Evolutionary conservation across 2,329 filamentous ascomycete genomes (phyloP), one percentile per base, ranked within the genome.

Genomic region (Fusarium musae): DNA sequence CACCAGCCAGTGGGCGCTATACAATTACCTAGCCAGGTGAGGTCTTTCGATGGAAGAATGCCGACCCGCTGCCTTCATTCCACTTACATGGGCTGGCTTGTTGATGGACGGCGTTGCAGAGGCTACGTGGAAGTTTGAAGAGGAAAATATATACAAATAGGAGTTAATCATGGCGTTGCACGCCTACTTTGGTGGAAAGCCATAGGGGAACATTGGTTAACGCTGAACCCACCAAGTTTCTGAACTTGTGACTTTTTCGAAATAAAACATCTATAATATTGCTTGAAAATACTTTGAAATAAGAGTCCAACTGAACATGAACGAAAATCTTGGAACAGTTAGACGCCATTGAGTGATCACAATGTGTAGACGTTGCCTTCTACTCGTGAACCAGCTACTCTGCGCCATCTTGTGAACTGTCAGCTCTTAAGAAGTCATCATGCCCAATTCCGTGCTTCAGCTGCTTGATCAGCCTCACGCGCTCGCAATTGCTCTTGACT

Each of bases 1-100:
- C 93, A 19, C 93, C 94, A 3, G 91, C 91, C 28, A 92, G 91
- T 78, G 94, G 94, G 66, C 89, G 95, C 78, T 99, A 98, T 80
- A 97, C 90, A 50, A 94, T 98, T 78, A 90, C 94, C 63, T 97
- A 86, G 73, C 19, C n/a, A 28, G 39, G 39, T 43, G 47, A 13
- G 23, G n/a, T n/a, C 15, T 39, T 28, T 44, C 64, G 47, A 30
- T 40, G 30, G 15, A n/a, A 40, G 21, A 19, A 16, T n/a, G 49
- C 42, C 23, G 19, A 11, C 47, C 34, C 32, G n/a, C 34, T 61
- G 37, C 42, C 47, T 52, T 56, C 32, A 28, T 17, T 30, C 47
- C 47, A 30, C 43, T 49, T 69, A 21, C 30, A 57, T 21, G 32
- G 36, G 36, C n/a, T 19, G 40, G 21, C 36, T 50, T 44, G 57